Base-by-base conservation (phyloP, 345 rosid genomes). In the Sonneratia caseolaris region DNA sequence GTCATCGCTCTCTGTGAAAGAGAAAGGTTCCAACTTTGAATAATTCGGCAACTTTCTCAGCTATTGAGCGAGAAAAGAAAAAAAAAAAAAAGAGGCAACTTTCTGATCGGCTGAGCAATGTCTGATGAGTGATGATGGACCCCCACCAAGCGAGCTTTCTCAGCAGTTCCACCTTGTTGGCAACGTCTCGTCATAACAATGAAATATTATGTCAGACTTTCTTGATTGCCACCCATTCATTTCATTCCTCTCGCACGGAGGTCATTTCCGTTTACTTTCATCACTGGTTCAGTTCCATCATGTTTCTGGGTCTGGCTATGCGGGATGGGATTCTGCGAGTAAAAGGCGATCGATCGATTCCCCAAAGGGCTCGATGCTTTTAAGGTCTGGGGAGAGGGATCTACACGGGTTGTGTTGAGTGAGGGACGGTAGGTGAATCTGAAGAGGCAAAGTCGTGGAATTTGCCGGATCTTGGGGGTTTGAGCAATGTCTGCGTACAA, bases 11-110 rank as follows among this genome's bases (percentile, higher is more conserved):
- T 13, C 51, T 22, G 37, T 48, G 22, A 14, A 53, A 53, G 22
- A 35, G 15, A 37, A 66, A 40, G 71, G 66, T 53, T 16, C 35
- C 59, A 16, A 73, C 49, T 51, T 57, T 53, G 59, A 53, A 53
- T 53, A 19, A 53, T 53, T 53, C 59, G 16, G 59, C 59, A 18
- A 16, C 59, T 53, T 18, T 53, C 59, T 53, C 7, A 19, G 45
- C 45, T 42, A 42, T 42, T 42, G 2, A 1, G 45, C 45, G 10
- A 42, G 10, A 42, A 42, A 42, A 42, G 9, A 42, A 42, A 42
- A 42, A 42, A 2, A 42, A 42, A 42, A 42, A 1, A 42, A 42
- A 42, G 2, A 42, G 45, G 45, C 45, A 42, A 9, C 45, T 42
- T 42, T 42, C 45, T 42, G 10, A 42, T 42, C 45, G 5, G 12